phyloP scores from a whole-genome alignment of 345 rosid species.

The Ricinus communis region DNA sequence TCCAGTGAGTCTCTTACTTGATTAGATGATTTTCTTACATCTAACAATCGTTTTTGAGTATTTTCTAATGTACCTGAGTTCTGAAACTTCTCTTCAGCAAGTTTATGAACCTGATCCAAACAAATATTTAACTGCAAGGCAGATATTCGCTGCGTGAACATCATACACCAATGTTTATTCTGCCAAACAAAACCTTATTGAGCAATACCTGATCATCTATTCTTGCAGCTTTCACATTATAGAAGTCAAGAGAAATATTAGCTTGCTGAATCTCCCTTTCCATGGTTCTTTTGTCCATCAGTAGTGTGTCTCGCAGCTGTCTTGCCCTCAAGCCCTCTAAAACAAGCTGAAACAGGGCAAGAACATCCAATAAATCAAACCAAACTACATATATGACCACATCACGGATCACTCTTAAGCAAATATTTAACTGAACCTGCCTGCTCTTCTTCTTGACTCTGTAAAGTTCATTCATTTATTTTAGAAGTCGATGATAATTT shows the following conservation, averaged over 20 bases:
- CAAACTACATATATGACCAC: background rate
- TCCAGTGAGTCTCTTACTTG: slow-evolving; percentile 68
- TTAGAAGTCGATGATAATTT: no score
- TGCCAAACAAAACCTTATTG: background rate
- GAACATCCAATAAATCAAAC: slow-evolving; percentile 22
- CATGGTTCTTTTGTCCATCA: slow-evolving; percentile 56
- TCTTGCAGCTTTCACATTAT: slow-evolving; percentile 59
- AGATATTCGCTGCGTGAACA: slow-evolving; percentile 11
- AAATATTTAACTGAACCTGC: background rate
- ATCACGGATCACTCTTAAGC: background rate
- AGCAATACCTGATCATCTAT: slow-evolving; percentile 83
- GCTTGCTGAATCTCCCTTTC: slow-evolving; percentile 76
- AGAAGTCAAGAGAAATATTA: slow-evolving; percentile 60
- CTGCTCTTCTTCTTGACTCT: background rate
- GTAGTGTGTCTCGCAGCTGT: slow-evolving; percentile 64
- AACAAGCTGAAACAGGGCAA: slow-evolving; percentile 61
- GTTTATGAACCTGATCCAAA: slow-evolving; percentile 68
- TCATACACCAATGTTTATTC: background rate
- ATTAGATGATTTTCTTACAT: slow-evolving; percentile 52
- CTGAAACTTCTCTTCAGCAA: slow-evolving; percentile 63
- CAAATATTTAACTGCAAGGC: slow-evolving; percentile 67
- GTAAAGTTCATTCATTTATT: background rate
- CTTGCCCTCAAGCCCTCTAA: slow-evolving; percentile 77
- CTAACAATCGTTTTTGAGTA: slow-evolving; percentile 61
- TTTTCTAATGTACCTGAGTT: slow-evolving; percentile 48